Evolutionary conservation across 345 rosid species (phyloP).

Genomic region (Sonneratia caseolaris): DNA sequence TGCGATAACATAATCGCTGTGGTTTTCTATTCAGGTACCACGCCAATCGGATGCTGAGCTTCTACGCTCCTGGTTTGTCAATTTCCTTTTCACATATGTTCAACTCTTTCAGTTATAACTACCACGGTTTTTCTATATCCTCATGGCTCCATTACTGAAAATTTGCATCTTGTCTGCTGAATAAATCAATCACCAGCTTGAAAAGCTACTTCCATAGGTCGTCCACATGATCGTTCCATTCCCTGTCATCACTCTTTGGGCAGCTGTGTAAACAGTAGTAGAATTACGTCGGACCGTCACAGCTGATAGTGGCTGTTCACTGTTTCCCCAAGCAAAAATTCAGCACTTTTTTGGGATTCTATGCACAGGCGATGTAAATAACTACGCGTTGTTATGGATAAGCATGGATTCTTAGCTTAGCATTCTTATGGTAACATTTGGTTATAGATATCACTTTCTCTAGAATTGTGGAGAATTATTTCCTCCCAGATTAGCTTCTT

Average conservation of each 20-base stretch:
- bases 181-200: background rate
- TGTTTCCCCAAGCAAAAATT: too few relatives aligned
- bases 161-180: background rate
- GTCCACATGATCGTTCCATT: background rate
- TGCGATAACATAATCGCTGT: background rate
- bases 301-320: background rate
- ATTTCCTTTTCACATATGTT: background rate
- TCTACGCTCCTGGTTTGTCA: constrained; percentile 86
- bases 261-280: background rate
- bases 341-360: too few relatives aligned
- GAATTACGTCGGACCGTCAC: background rate
- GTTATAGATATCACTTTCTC: background rate
- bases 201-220: background rate
- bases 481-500: background rate
- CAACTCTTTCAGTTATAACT: background rate
- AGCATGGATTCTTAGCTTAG: background rate
- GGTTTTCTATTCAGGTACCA: constrained; percentile 48
- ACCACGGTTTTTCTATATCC: background rate
- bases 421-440: background rate
- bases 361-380: background rate
- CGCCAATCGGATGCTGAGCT: constrained; percentile 97
- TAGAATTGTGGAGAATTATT: background rate
- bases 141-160: background rate
- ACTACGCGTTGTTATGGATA: background rate
- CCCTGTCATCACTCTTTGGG: background rate